A percentile compares a stretch with the other conserved stretches of the same genome.
Evolutionary conservation across 768 basidiomycete genomes (phyloP).

Genomic region (Trametes gibbosa): DNA sequence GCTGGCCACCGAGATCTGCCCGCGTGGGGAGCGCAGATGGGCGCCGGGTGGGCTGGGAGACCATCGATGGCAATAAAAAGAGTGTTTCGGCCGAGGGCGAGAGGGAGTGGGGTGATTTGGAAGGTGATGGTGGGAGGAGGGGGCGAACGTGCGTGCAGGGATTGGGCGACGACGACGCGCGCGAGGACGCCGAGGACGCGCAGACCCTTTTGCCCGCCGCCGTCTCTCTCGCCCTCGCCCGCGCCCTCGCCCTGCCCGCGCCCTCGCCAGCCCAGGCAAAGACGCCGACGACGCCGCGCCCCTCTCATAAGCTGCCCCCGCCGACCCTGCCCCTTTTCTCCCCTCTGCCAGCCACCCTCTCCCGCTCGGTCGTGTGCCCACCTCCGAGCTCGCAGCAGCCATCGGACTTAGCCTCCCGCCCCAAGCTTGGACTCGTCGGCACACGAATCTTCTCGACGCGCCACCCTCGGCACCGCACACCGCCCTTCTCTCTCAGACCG

Average conservation of each 20-base stretch:
- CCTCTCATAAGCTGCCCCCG: neutral
- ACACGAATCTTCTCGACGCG: conserved; percentile 11
- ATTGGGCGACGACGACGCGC: conserved; percentile 23
- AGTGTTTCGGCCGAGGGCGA: neutral
- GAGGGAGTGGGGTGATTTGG: conserved; percentile 8
- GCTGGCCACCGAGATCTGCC: no score
- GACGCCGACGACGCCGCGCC: conserved; percentile 9
- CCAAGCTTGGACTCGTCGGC: no score
- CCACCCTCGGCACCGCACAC: neutral
- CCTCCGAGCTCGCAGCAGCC: no score
- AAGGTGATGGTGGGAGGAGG: conserved; percentile 20
- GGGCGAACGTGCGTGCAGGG: conserved; percentile 53
- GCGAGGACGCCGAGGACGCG: neutral
- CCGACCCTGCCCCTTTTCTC: neutral
- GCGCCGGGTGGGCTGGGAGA: neutral
- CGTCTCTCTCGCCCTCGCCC: neutral
- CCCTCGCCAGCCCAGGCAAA: conserved; percentile 2
- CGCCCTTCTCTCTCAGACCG: no score
- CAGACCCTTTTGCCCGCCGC: neutral
- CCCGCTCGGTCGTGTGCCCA: conserved; percentile 22
- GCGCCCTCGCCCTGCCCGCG: no score
- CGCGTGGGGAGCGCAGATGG: neutral
- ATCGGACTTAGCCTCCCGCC: neutral
- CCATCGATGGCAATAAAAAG: neutral
- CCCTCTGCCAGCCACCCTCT: conserved; percentile 2